phyloP scores from a whole-genome alignment of 306 rosid genomes.

The Dryas octopetala region DNA sequence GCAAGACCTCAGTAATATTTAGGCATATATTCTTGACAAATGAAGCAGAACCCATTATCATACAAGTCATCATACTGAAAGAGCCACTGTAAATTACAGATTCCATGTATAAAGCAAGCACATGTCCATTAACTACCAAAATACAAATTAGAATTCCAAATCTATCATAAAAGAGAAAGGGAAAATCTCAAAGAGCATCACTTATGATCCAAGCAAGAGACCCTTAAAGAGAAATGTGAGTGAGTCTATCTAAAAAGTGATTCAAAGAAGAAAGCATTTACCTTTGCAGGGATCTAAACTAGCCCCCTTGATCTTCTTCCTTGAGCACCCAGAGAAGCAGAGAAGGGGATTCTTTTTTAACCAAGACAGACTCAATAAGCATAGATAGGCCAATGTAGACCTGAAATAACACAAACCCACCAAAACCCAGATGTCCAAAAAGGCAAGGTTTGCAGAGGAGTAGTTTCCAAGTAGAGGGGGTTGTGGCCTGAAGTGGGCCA shows the following conservation, averaged over 20 bases:
- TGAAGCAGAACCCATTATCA: conserved; percentile 22
- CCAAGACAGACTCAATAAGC: conserved; percentile 53
- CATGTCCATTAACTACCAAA: conserved; percentile 31
- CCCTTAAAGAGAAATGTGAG: conserved; percentile 45
- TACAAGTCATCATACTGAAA: conserved; percentile 10
- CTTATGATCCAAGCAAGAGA: conserved; percentile 82
- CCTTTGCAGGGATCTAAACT: conserved; percentile 64
- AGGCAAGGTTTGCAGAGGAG: conserved; percentile 39
- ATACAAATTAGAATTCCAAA: conserved; percentile 36
- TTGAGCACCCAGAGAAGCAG: conserved; percentile 57
- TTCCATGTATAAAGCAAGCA: conserved; percentile 35
- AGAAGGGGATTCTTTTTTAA: conserved; percentile 44
- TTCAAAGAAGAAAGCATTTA: conserved; percentile 55
- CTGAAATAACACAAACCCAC: conserved; percentile 52
- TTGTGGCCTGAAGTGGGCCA: conserved; percentile 55
- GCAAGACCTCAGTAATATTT: conserved; percentile 19
- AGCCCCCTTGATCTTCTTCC: conserved; percentile 66
- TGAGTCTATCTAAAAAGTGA: conserved; percentile 32
- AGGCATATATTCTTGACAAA: background rate
- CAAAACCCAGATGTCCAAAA: conserved; percentile 53
- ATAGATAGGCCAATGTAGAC: conserved; percentile 50
- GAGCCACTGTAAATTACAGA: conserved; percentile 32
- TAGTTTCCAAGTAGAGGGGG: conserved; percentile 40
- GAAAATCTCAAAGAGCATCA: conserved; percentile 55
- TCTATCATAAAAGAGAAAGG: conserved; percentile 30